phyloP scores from a whole-genome alignment of 176 grass and related monocot genomes.

The Chloris gayana region DNA sequence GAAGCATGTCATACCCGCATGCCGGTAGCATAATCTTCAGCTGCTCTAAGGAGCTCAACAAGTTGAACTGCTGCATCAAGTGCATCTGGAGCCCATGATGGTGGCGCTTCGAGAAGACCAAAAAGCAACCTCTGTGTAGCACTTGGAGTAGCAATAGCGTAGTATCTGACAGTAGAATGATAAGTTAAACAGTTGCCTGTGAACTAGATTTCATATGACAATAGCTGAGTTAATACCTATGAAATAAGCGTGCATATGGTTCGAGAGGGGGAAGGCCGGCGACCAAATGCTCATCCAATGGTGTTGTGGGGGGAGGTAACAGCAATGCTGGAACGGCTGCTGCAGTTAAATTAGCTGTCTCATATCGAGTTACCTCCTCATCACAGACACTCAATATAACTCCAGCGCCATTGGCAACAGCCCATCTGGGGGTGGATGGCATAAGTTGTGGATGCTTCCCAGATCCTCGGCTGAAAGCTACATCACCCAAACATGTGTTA shows the following conservation, averaged over 20 bases:
- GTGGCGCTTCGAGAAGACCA: conserved; percentile 97
- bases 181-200: conserved; percentile 10
- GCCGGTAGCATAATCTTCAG: conserved; percentile 92
- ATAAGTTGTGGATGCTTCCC: conserved; percentile 99
- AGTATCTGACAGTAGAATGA: conserved; percentile 67
- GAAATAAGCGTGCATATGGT: conserved; percentile 95
- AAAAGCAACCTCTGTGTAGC: conserved; percentile 93
- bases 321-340: conserved; percentile 97
- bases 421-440: conserved; percentile 99
- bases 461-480: conserved; percentile 90
- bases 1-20: conserved; percentile 68
- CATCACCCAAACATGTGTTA: conserved; percentile 17
- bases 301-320: conserved; percentile 91
- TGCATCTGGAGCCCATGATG: conserved; percentile 99
- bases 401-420: conserved; percentile 98
- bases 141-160: conserved; percentile 98
- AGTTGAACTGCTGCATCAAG: conserved; percentile 98
- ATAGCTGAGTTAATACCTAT: conserved; percentile 61
- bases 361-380: conserved; percentile 89
- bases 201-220: conserved; percentile 21
- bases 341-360: conserved; percentile 95
- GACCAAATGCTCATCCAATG: conserved; percentile 96
- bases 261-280: conserved; percentile 91
- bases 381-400: conserved; percentile 99
- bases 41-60: conserved; percentile 98